phyloP scores from a whole-genome alignment of 2,329 filamentous ascomycete genomes.

The Karstenula rhodostoma region DNA sequence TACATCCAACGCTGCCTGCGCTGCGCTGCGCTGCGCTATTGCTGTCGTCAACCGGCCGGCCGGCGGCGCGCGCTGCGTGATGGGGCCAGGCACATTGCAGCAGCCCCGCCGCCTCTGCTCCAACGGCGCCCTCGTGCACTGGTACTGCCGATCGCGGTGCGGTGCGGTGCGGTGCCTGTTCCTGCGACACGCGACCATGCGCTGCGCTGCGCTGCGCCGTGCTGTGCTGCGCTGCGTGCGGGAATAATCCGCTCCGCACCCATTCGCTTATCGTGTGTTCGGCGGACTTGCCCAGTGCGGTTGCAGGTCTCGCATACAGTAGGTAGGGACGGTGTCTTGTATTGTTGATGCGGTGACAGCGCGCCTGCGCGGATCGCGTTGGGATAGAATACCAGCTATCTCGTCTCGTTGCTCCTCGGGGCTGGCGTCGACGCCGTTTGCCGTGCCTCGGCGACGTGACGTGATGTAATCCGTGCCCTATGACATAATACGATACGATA shows the following conservation, averaged over 20 bases:
- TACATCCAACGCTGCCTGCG: neutral
- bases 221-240: neutral
- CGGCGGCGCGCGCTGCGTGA: neutral
- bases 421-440: too few species aligned
- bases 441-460: too few species aligned
- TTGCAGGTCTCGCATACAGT: too few species aligned
- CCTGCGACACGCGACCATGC: neutral
- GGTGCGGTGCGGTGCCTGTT: neutral
- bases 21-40: conserved; percentile 1
- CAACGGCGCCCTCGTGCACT: neutral
- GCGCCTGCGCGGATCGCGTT: too few species aligned
- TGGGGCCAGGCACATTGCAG: neutral
- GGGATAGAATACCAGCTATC: too few species aligned
- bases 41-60: neutral
- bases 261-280: neutral
- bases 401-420: too few species aligned
- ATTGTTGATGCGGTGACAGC: too few species aligned
- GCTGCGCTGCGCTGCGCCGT: too few species aligned
- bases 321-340: too few species aligned
- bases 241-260: neutral
- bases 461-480: too few species aligned
- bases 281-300: neutral
- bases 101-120: neutral
- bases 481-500: too few species aligned
- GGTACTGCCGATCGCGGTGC: neutral